A percentile compares a stretch with the other conserved stretches of the same genome.
Conservation (phyloP, 1,284 basidiomycete genomes). For the Gymnopus androsaceus region DNA sequence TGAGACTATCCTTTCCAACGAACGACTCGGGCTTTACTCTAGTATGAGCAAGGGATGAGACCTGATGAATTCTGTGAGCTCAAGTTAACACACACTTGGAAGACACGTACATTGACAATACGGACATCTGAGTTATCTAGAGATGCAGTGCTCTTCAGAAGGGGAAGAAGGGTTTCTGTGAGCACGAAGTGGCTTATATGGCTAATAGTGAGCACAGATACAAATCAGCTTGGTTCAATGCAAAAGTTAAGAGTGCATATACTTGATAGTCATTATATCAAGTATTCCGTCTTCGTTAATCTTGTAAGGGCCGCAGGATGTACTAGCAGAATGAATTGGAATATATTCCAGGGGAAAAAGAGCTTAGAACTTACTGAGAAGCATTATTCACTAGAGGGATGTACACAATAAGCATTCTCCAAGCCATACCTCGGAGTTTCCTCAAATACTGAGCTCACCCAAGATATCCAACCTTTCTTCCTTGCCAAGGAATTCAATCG, state of each 20-base stretch:
- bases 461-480: conserved; percentile 37
- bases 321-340: neutral
- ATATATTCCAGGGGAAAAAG: neutral
- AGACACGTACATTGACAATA: neutral
- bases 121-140: conserved; percentile 4
- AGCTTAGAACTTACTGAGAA: neutral
- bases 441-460: neutral
- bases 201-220: neutral
- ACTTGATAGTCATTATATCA: conserved; percentile 3
- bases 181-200: conserved; percentile 8
- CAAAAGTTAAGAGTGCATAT: too few species aligned
- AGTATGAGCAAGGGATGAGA: neutral
- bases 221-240: neutral
- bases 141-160: conserved; percentile 6
- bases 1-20: neutral
- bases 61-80: neutral
- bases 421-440: too few species aligned
- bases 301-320: neutral
- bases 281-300: neutral
- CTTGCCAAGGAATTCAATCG: conserved; percentile 34
- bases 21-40: neutral
- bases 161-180: conserved; percentile 2
- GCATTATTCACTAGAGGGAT: conserved; percentile 13
- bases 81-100: too few species aligned
- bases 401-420: too few species aligned